Conservation (phyloP, 768 basidiomycete genomes). For the Hortiboletus flavorubellus region DNA sequence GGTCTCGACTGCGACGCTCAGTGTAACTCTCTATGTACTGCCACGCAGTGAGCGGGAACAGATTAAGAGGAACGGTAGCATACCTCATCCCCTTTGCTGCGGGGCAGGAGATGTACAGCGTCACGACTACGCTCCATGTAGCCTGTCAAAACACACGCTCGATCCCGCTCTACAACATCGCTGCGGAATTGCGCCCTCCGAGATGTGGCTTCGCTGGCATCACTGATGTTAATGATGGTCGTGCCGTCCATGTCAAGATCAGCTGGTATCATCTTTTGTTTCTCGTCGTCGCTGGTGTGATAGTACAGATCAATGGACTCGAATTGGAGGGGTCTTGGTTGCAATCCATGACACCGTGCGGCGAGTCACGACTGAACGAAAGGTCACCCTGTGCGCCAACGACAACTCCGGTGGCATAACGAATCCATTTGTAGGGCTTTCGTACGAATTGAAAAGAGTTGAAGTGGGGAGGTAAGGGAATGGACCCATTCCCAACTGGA, state of each 20-base stretch:
- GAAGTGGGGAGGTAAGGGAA: not conserved
- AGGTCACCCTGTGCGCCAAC: not conserved
- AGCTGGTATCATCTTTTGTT: not conserved
- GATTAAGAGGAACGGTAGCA: not conserved
- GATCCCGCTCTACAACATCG: not conserved
- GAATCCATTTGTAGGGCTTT: constrained; percentile 6
- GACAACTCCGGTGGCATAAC: constrained; percentile 2
- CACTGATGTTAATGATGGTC: not conserved
- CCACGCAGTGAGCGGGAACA: not conserved
- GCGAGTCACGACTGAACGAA: not conserved
- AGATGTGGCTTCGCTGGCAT: not conserved
- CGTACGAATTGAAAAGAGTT: not conserved
- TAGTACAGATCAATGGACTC: not conserved
- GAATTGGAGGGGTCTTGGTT: not conserved
- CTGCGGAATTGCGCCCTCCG: not conserved
- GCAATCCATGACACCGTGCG: not conserved
- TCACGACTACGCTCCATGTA: not conserved
- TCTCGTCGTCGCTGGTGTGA: not conserved
- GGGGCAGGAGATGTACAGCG: constrained; percentile 5
- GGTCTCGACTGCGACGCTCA: not conserved
- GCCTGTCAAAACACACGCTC: not conserved
- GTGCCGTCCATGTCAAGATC: not conserved
- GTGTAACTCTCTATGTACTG: constrained; percentile 6
- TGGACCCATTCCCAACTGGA: not conserved
- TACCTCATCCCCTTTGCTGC: constrained; percentile 2